A percentile compares a stretch with the other conserved stretches of the same genome.
These are phyloP conservation scores for Terana coerulea DNA, from an alignment of 768 basidiomycete genomes.

Conservation along the genomic window DNA sequence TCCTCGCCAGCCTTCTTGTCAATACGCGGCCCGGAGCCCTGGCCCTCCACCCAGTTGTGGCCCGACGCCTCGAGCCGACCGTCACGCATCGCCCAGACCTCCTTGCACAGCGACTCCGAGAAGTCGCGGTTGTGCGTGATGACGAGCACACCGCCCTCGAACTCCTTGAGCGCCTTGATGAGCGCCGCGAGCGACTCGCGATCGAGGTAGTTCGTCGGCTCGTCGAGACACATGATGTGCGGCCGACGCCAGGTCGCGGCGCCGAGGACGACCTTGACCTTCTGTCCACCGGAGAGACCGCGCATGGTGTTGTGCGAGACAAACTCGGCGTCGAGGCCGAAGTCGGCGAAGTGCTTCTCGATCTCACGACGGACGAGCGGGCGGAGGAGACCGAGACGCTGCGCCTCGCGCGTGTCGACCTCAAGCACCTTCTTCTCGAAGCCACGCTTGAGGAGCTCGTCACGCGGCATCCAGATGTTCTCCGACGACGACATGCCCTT, in stretches of 20 bases:
- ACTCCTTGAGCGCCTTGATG: constrained; percentile 96
- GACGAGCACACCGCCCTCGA: constrained; percentile 97
- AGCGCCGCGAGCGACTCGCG: constrained; percentile 98
- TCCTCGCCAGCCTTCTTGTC: constrained; percentile 93
- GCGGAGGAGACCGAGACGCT: constrained; percentile 90
- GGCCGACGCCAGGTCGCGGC: constrained; percentile 99
- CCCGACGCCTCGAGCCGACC: constrained; percentile 95
- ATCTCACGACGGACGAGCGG: constrained; percentile 98
- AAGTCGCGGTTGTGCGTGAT: constrained; percentile 99
- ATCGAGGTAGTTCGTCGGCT: constrained; percentile 99
- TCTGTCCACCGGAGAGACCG: constrained; percentile 97
- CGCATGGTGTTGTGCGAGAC: constrained; percentile 99
- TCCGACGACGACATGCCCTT: constrained; percentile 93
- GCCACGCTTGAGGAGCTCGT: constrained; percentile 96
- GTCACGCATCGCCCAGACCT: constrained; percentile 99
- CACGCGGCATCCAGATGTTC: constrained; percentile 97
- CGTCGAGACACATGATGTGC: constrained; percentile 95
- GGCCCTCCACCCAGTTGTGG: constrained; percentile 99
- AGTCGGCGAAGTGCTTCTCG: constrained; percentile 99
- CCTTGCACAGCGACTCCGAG: constrained; percentile 96
- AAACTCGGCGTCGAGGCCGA: constrained; percentile 98
- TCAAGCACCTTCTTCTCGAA: constrained; percentile 99
- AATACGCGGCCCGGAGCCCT: constrained; percentile 91
- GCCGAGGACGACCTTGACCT: constrained; percentile 98
- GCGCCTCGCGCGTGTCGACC: constrained; percentile 96